Evolutionary conservation across 2,329 filamentous ascomycete species (phyloP).

Genomic region (Fusarium musae): DNA sequence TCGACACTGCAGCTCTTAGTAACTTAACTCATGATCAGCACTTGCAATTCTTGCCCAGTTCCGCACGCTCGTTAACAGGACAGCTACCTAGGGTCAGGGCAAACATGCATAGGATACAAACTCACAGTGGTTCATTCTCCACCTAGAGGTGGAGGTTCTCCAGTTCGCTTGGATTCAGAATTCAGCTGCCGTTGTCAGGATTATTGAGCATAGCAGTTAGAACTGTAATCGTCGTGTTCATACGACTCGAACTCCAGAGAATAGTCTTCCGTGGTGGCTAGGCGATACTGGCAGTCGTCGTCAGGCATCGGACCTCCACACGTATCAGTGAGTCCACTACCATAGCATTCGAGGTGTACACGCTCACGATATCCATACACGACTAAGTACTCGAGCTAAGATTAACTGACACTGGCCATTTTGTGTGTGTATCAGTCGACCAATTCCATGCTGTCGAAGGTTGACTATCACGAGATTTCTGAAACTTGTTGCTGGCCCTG

Average conservation of each 20-base stretch:
- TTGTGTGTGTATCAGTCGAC: slow-evolving; percentile 14
- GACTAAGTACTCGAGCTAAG: neutral
- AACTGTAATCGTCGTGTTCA: neutral
- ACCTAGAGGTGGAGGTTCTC: slow-evolving; percentile 27
- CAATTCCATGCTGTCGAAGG: neutral
- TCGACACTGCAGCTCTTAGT: neutral
- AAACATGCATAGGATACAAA: slow-evolving; percentile 5
- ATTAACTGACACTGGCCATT: neutral
- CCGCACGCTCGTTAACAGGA: neutral
- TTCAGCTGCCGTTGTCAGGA: slow-evolving; percentile 24
- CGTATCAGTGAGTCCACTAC: neutral
- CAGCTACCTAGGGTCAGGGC: neutral
- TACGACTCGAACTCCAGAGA: neutral
- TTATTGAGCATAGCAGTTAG: slow-evolving; percentile 23
- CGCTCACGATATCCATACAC: neutral
- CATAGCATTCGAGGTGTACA: neutral
- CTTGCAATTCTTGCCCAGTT: neutral
- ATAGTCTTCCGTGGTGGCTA: neutral
- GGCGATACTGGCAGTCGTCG: neutral
- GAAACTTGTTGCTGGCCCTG: neutral
- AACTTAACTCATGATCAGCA: neutral
- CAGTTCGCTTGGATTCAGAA: slow-evolving; percentile 4
- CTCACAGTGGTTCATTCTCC: slow-evolving; percentile 28
- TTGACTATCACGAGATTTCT: neutral
- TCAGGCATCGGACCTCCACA: neutral